Conservation (phyloP, 805 yeast genomes). For the Nakazawaea populi region DNA sequence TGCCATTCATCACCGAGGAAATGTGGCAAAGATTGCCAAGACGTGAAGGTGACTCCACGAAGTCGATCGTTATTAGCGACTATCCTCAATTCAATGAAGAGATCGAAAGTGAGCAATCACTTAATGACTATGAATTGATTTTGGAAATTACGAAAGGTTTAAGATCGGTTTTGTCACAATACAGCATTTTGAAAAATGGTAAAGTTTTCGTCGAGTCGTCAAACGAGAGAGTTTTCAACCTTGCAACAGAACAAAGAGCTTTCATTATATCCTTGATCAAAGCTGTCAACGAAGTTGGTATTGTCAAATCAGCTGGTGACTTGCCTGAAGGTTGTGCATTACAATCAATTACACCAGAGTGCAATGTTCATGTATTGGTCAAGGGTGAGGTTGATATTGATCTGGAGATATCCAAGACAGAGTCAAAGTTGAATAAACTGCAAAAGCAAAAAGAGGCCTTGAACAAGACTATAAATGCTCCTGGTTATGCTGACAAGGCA, state of each 20-base stretch:
- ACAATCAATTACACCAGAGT: conserved; percentile 71
- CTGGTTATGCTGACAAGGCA: conserved; percentile 86
- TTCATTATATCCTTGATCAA: conserved; percentile 90
- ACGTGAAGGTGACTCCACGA: conserved; percentile 63
- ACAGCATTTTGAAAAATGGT: conserved; percentile 82
- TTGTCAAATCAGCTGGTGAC: conserved; percentile 46
- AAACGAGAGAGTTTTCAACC: conserved; percentile 38
- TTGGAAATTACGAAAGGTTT: conserved; percentile 85
- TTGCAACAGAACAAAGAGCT: conserved; percentile 65
- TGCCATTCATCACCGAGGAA: conserved; percentile 97
- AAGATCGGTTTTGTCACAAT: conserved; percentile 88
- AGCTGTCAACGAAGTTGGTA: conserved; percentile 73
- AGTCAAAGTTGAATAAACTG: conserved; percentile 66
- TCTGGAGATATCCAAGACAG: conserved; percentile 80
- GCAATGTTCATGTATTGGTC: conserved; percentile 84
- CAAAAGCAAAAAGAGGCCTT: conserved; percentile 53
- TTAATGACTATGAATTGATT: conserved; percentile 73
- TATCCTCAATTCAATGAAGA: conserved; percentile 65
- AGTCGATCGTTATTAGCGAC: conserved; percentile 69
- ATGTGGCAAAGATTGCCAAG: conserved; percentile 98
- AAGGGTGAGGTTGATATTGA: conserved; percentile 94
- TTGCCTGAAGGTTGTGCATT: conserved; percentile 91
- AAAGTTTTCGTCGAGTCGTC: conserved; percentile 75
- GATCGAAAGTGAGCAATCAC: conserved; percentile 61
- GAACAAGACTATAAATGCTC: conserved; percentile 60